A percentile compares a stretch with the other conserved stretches of the same genome.
Evolutionary conservation across 768 basidiomycete species (phyloP).

Genomic region (Podaxis sp.): DNA sequence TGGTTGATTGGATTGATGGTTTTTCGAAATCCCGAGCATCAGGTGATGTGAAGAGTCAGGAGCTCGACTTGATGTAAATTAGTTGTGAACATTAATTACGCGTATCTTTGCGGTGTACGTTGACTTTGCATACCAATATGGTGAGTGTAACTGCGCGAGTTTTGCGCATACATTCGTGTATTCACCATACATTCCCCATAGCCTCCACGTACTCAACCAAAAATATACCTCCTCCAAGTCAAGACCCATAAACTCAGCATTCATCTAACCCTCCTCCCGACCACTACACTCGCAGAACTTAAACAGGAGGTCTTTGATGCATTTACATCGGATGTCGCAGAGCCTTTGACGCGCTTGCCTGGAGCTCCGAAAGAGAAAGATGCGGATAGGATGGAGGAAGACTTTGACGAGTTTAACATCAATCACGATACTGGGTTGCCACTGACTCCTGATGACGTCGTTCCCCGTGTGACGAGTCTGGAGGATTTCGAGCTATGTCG

Average conservation of each 20-base stretch:
- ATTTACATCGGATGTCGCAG: constrained; percentile 45
- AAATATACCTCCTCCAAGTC: constrained; percentile 62
- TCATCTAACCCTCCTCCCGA: constrained; percentile 50
- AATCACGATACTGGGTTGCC: constrained; percentile 9
- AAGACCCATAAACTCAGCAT: constrained; percentile 72
- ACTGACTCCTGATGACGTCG: constrained; percentile 14
- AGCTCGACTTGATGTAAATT: neutral
- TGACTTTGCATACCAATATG: neutral
- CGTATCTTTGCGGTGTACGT: neutral
- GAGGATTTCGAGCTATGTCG: constrained; percentile 66
- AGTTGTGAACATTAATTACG: neutral
- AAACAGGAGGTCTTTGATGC: constrained; percentile 64
- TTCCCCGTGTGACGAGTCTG: constrained; percentile 30
- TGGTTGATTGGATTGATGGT: neutral
- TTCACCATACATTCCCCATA: constrained; percentile 16
- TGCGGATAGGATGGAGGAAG: constrained; percentile 22
- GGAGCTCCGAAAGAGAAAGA: constrained; percentile 20
- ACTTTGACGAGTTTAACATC: constrained; percentile 14
- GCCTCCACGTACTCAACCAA: constrained; percentile 55
- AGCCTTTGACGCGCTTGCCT: constrained; percentile 16
- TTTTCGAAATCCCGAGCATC: neutral
- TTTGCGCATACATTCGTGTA: neutral
- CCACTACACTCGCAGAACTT: constrained; percentile 49
- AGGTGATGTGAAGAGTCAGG: constrained; percentile 6
- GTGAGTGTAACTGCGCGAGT: neutral